Evolutionary conservation across 1,284 basidiomycete genomes (phyloP).

Genomic region (Moesziomyces parantarcticus): DNA sequence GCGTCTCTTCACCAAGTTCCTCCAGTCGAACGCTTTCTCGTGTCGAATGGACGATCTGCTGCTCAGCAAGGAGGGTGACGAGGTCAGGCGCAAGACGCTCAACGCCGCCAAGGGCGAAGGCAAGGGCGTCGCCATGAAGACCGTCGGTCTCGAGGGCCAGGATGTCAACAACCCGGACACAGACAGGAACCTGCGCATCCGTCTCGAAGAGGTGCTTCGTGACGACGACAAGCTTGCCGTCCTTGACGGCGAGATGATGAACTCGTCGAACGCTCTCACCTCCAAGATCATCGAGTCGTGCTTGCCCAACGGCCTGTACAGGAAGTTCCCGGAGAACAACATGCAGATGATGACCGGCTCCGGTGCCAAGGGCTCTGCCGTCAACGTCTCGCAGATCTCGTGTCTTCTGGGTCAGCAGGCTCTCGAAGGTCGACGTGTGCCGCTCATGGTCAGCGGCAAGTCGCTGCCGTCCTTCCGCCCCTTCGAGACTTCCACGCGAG

Average conservation of each 20-base stretch:
- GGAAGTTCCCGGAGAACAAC: constrained; percentile 91
- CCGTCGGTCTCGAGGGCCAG: constrained; percentile 71
- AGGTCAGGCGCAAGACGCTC: constrained; percentile 77
- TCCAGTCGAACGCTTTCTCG: constrained; percentile 96
- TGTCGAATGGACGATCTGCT: constrained; percentile 99
- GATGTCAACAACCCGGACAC: constrained; percentile 64
- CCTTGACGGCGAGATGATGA: constrained; percentile 85
- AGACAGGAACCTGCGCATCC: constrained; percentile 71
- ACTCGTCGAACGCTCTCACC: constrained; percentile 77
- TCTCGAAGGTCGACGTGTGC: constrained; percentile 96
- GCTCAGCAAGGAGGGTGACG: constrained; percentile 84
- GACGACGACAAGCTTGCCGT: constrained; percentile 98
- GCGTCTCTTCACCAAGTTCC: constrained; percentile 93
- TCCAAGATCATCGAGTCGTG: constrained; percentile 78
- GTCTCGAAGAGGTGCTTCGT: constrained; percentile 90
- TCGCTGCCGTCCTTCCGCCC: constrained; percentile 96
- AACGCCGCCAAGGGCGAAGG: constrained; percentile 79
- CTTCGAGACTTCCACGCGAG: constrained; percentile 95
- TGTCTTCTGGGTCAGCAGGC: constrained; percentile 97
- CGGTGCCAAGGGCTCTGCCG: constrained; percentile 96
- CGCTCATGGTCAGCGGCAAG: constrained; percentile 98
- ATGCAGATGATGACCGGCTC: constrained; percentile 99
- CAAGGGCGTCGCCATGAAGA: constrained; percentile 82
- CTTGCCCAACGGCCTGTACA: constrained; percentile 82
- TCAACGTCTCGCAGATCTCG: constrained; percentile 98